Base-by-base conservation (phyloP, 257 asterid species). In the Dorcoceras hygrometricum region DNA sequence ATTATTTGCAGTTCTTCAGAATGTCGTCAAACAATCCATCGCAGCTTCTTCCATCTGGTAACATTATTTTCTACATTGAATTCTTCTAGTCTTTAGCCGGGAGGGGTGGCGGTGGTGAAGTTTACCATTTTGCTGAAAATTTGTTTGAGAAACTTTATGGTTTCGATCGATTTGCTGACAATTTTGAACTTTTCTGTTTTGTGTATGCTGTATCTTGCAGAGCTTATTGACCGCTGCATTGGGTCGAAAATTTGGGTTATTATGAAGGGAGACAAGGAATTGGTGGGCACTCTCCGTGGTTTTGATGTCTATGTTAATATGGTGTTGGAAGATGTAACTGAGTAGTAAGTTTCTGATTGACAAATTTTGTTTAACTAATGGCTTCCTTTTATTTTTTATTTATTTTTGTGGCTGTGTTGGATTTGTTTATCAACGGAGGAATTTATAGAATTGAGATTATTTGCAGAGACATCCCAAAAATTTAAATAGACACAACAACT, bases 191-290 rank as follows among this genome's bases (percentile, higher is more conserved):
- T 65, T 23, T 6, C 6, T 59, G 24, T 23, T 18, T 31, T 9
- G 8, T 6, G 5, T 23, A 23, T 14, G 24, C 29, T 48, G 55
- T 55, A 4, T 11, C 32, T 19, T 70, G 65, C 90, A 89, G 92
- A 89, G 79, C 75, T 89, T 80, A 89, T 89, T 60, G 96, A 87
- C 73, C 85, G 95, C 24, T 89, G 96, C 72, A 81, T 89, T 19
- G 96, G 96, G 65, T 89, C 95, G 60, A 89, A 89, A 79, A 85
- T 89, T 46, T 89, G 96, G 96, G 96, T 89, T 1, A 89, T 89
- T 68, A 89, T 89, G 96, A 89, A 89, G 74, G 96, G 96, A n/a
- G 95, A 87, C 69, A 89, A 89, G 75, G 96, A 87, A 70, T 80
- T 89, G 57, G 96, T 89, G 20, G 96, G 96, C 53, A 89, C 95